Conservation (phyloP, 106 monocot species). For the Allium sativum region DNA sequence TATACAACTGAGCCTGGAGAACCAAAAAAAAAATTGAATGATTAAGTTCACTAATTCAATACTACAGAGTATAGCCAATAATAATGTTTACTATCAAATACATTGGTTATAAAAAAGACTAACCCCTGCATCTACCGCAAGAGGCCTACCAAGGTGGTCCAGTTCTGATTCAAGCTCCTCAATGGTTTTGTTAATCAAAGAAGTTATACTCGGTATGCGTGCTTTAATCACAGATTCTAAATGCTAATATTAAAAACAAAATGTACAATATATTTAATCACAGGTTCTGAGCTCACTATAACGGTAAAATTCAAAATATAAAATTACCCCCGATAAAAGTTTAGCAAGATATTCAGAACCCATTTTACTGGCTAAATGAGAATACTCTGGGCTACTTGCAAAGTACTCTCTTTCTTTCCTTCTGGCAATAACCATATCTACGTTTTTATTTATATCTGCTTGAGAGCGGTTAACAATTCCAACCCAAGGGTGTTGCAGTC, state of each 20-base stretch:
- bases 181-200: slow-evolving; percentile 53
- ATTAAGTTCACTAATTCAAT: no score
- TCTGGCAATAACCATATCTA: slow-evolving; percentile 66
- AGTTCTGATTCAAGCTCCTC: slow-evolving; percentile 65
- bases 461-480: slow-evolving; percentile 83
- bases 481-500: slow-evolving; percentile 79
- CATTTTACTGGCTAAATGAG: slow-evolving; percentile 79
- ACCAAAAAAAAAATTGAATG: neutral
- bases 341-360: slow-evolving; percentile 89
- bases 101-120: slow-evolving; percentile 5
- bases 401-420: slow-evolving; percentile 64
- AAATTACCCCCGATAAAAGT: slow-evolving; percentile 54
- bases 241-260: slow-evolving; percentile 27
- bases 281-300: neutral
- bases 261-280: neutral
- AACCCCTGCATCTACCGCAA: slow-evolving; percentile 67
- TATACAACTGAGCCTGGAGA: slow-evolving; percentile 65
- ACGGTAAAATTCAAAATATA: neutral
- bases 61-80: neutral
- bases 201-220: slow-evolving; percentile 54
- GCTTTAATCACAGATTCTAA: slow-evolving; percentile 62
- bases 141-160: slow-evolving; percentile 53
- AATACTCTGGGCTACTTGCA: slow-evolving; percentile 57
- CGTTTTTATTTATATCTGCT: slow-evolving; percentile 72
- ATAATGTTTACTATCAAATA: no score